phyloP scores from a whole-genome alignment of 2,329 filamentous ascomycete genomes.

The Cladosporium phlei region DNA sequence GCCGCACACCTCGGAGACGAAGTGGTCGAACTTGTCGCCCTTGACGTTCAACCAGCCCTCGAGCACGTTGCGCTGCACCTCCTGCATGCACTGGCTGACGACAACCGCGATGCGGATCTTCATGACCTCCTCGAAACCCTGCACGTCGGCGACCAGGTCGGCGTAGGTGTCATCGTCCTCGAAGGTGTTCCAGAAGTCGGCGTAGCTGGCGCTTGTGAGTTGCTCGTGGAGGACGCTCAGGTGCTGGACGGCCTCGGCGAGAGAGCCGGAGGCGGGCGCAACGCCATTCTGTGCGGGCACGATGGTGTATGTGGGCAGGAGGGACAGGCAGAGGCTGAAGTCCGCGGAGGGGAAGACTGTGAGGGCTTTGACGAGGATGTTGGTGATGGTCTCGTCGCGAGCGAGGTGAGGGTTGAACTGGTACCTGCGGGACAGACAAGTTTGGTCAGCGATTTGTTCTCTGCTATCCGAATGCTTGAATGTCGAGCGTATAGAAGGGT shows the following conservation, averaged over 20 bases:
- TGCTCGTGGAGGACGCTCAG: slow-evolving; percentile 78
- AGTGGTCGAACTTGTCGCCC: slow-evolving; percentile 46
- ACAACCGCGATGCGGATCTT: slow-evolving; percentile 84
- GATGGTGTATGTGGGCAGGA: slow-evolving; percentile 80
- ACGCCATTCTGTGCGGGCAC: slow-evolving; percentile 49
- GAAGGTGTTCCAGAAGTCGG: slow-evolving; percentile 85
- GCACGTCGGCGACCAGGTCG: slow-evolving; percentile 88
- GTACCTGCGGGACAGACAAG: slow-evolving; percentile 58
- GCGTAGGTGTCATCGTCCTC: slow-evolving; percentile 94
- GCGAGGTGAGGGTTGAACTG: slow-evolving; percentile 99
- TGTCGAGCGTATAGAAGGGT: neutral
- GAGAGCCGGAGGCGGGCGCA: slow-evolving; percentile 54
- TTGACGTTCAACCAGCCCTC: slow-evolving; percentile 47
- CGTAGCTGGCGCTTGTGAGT: slow-evolving; percentile 86
- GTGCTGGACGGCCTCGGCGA: slow-evolving; percentile 87
- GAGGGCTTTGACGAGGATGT: slow-evolving; percentile 96
- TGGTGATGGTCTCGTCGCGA: slow-evolving; percentile 95
- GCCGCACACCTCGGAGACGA: slow-evolving; percentile 57
- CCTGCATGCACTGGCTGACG: slow-evolving; percentile 77
- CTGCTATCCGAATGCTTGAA: slow-evolving; percentile 15
- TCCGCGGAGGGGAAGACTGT: slow-evolving; percentile 95
- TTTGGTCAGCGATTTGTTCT: slow-evolving; percentile 7
- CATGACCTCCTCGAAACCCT: slow-evolving; percentile 91
- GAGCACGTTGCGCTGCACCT: slow-evolving; percentile 53
- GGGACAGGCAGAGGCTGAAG: slow-evolving; percentile 88